phyloP scores from a whole-genome alignment of 1,284 basidiomycete genomes.

The Irpex sp. region DNA sequence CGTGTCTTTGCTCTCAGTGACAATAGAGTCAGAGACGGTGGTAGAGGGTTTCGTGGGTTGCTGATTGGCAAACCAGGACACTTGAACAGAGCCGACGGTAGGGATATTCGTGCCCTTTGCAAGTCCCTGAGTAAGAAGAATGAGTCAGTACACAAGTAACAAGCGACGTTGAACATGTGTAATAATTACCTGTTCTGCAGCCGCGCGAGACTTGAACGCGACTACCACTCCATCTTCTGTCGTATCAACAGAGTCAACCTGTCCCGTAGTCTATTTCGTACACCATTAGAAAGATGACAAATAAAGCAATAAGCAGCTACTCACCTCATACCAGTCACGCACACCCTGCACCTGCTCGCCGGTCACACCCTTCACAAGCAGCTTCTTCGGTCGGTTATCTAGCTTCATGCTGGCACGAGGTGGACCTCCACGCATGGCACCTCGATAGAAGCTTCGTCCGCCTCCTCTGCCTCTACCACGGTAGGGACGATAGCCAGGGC shows the following conservation, averaged over 20 bases:
- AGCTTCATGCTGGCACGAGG: slow-evolving; percentile 76
- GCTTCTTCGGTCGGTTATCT: slow-evolving; percentile 85
- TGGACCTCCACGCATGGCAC: slow-evolving; percentile 61
- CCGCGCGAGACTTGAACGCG: slow-evolving; percentile 61
- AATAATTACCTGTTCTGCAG: slow-evolving; percentile 68
- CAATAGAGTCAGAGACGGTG: slow-evolving; percentile 16
- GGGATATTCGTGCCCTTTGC: slow-evolving; percentile 65
- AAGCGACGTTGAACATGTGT: not conserved
- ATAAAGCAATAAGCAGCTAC: slow-evolving; percentile 19
- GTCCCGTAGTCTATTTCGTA: slow-evolving; percentile 52
- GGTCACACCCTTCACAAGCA: slow-evolving; percentile 69
- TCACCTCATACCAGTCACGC: slow-evolving; percentile 81
- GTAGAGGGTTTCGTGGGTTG: slow-evolving; percentile 21
- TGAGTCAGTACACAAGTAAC: not conserved
- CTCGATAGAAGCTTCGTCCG: slow-evolving; percentile 54
- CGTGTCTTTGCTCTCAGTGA: slow-evolving; percentile 8
- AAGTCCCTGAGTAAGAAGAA: slow-evolving; percentile 47
- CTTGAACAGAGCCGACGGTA: slow-evolving; percentile 56
- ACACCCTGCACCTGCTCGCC: slow-evolving; percentile 57
- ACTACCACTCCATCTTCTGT: slow-evolving; percentile 57
- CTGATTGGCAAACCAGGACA: slow-evolving; percentile 58
- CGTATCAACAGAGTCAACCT: slow-evolving; percentile 58
- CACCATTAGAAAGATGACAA: not conserved
- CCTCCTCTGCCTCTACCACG: slow-evolving; percentile 62
- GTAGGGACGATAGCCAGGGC: slow-evolving; percentile 54